Conservation (phyloP, 1,284 basidiomycete genomes). For the Ustilago tritici region DNA sequence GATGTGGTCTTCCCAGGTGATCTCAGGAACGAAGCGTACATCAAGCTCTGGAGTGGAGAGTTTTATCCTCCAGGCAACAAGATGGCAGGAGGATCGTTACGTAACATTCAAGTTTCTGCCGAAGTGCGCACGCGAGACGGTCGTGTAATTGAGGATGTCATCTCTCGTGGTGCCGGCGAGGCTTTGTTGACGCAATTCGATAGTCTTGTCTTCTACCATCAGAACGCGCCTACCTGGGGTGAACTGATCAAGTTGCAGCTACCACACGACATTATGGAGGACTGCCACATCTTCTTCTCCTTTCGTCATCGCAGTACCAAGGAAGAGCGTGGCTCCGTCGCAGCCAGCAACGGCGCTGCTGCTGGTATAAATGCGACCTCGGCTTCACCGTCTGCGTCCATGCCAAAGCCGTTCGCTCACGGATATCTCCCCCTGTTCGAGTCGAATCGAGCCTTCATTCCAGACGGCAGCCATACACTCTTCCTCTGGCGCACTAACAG, state of each 20-base stretch:
- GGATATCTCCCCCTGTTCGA: conserved; percentile 90
- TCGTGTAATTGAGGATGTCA: conserved; percentile 78
- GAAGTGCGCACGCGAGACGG: conserved; percentile 87
- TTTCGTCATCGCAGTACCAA: conserved; percentile 82
- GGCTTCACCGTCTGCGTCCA: conserved; percentile 11
- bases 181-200: conserved; percentile 82
- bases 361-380: conserved; percentile 3
- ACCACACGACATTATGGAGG: conserved; percentile 77
- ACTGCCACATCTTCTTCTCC: conserved; percentile 93
- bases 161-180: conserved; percentile 88
- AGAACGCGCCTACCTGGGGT: conserved; percentile 81
- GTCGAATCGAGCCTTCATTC: conserved; percentile 81
- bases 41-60: conserved; percentile 73
- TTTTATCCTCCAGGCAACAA: conserved; percentile 61
- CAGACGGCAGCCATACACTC: conserved; percentile 89
- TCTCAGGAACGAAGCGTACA: conserved; percentile 90
- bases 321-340: conserved; percentile 50
- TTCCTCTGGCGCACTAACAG: conserved; percentile 62
- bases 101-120: conserved; percentile 87
- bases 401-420: conserved; percentile 81
- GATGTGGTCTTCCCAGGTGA: conserved; percentile 95
- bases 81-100: conserved; percentile 55
- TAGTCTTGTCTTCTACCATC: conserved; percentile 78
- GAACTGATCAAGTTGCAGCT: conserved; percentile 90
- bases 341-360: conserved; percentile 23